Conservation (phyloP, 2,329 filamentous ascomycete genomes). For the Claviceps sp. region DNA sequence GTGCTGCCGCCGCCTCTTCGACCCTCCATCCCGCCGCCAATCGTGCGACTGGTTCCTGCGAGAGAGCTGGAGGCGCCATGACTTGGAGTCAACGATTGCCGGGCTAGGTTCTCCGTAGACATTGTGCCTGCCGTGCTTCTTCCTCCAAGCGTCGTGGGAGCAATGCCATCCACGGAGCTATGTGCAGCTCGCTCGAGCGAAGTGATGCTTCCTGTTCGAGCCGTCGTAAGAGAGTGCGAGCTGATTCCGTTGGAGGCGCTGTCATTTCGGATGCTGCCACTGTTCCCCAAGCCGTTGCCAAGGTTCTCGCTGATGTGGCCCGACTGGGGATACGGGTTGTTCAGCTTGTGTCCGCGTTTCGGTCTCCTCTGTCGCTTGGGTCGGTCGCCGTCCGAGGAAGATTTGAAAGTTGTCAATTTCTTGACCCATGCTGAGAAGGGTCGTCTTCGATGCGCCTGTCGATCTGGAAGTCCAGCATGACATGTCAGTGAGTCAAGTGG, state of each 20-base stretch:
- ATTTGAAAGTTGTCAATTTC: conserved; percentile 79
- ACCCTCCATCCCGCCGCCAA: conserved; percentile 51
- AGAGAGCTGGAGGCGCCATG: conserved; percentile 48
- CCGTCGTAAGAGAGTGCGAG: conserved; percentile 42
- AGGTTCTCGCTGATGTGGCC: conserved; percentile 35
- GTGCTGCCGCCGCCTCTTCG: conserved; percentile 61
- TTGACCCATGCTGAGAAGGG: conserved; percentile 93
- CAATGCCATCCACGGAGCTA: conserved; percentile 44
- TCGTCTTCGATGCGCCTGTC: conserved; percentile 54
- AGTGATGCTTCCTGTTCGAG: conserved; percentile 37
- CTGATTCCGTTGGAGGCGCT: conserved; percentile 25
- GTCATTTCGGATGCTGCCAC: conserved; percentile 9
- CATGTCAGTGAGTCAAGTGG: background rate
- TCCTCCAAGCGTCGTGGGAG: conserved; percentile 47
- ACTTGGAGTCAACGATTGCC: conserved; percentile 62
- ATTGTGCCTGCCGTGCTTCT: conserved; percentile 68
- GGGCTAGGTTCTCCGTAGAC: conserved; percentile 69
- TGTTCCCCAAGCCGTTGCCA: conserved; percentile 11
- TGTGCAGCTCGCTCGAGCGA: conserved; percentile 48
- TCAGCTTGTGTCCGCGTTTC: conserved; percentile 52
- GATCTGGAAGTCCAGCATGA: conserved; percentile 37
- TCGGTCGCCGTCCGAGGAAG: conserved; percentile 46
- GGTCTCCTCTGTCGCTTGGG: conserved; percentile 27
- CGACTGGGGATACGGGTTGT: conserved; percentile 87
- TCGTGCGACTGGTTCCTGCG: conserved; percentile 61